Evolutionary conservation across 306 rosid species (phyloP).

Genomic region (Hylodesmum podocarpum): DNA sequence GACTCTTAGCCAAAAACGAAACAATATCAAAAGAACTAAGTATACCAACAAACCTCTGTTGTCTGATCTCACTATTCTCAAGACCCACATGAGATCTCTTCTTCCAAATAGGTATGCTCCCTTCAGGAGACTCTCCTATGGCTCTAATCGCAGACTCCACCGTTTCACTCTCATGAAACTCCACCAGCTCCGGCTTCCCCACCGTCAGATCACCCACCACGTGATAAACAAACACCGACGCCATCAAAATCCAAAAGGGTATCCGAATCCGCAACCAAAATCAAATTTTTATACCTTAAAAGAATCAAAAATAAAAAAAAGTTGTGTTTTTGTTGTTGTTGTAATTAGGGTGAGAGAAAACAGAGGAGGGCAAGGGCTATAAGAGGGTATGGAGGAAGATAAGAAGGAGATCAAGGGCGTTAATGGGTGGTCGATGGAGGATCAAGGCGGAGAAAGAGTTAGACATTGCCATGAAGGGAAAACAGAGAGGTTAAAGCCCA

Average conservation of each 20-base stretch:
- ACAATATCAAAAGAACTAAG: constrained; percentile 89
- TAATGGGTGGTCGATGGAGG: constrained; percentile 64
- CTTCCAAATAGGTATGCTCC: constrained; percentile 85
- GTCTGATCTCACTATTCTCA: constrained; percentile 80
- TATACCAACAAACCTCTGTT: constrained; percentile 88
- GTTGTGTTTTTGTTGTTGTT: background rate
- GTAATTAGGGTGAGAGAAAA: too few species aligned
- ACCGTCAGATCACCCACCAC: constrained; percentile 98
- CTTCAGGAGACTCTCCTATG: constrained; percentile 83
- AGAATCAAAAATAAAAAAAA: background rate
- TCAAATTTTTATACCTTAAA: background rate
- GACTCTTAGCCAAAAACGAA: constrained; percentile 72
- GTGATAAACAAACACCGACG: constrained; percentile 90
- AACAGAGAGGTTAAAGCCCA: constrained; percentile 56
- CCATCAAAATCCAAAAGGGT: constrained; percentile 56
- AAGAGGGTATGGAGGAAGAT: constrained; percentile 85
- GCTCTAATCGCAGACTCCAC: constrained; percentile 78
- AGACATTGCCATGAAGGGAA: constrained; percentile 57
- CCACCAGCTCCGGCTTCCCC: constrained; percentile 96
- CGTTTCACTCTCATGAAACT: constrained; percentile 78
- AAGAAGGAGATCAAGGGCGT: constrained; percentile 81
- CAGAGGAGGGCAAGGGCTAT: constrained; percentile 45
- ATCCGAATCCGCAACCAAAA: background rate
- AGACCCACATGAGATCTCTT: constrained; percentile 54
- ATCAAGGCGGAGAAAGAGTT: constrained; percentile 40